phyloP scores from a whole-genome alignment of 176 grass and related monocot genomes.

The Eremochloa ophiuroides region DNA sequence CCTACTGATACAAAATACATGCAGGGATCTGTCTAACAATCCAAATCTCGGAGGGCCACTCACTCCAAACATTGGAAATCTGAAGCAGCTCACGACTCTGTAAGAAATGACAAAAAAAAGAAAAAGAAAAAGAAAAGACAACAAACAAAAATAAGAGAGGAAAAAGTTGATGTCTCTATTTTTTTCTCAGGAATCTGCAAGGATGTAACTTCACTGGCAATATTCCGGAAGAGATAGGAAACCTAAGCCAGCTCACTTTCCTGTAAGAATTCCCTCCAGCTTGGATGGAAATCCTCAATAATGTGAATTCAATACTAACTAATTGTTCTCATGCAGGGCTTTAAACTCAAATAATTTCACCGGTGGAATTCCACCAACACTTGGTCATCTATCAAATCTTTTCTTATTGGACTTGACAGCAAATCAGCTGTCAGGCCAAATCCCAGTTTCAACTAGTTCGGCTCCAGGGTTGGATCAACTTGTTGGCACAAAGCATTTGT shows the following conservation, averaged over 20 bases:
- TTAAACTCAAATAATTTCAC: slow-evolving; percentile 76
- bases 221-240: slow-evolving; percentile 65
- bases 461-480: slow-evolving; percentile 70
- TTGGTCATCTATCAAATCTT: slow-evolving; percentile 63
- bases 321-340: slow-evolving; percentile 43
- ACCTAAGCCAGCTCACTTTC: slow-evolving; percentile 54
- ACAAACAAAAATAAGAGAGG: neutral
- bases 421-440: slow-evolving; percentile 64
- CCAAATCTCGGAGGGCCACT: slow-evolving; percentile 49
- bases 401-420: slow-evolving; percentile 77
- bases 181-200: slow-evolving; percentile 65
- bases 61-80: slow-evolving; percentile 62
- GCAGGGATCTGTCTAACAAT: slow-evolving; percentile 87
- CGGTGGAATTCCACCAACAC: slow-evolving; percentile 54
- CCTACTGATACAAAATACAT: slow-evolving; percentile 26
- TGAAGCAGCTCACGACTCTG: slow-evolving; percentile 67
- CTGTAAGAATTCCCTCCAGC: slow-evolving; percentile 53
- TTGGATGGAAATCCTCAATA: slow-evolving; percentile 13
- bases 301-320: neutral
- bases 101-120: slow-evolving; percentile 41
- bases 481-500: slow-evolving; percentile 63
- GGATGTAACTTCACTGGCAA: slow-evolving; percentile 68
- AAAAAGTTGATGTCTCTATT: slow-evolving; percentile 4
- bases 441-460: slow-evolving; percentile 49
- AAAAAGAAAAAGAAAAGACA: too few species aligned